Conservation (phyloP, 129 eudicot genomes). For the Helichrysum umbraculigerum region DNA sequence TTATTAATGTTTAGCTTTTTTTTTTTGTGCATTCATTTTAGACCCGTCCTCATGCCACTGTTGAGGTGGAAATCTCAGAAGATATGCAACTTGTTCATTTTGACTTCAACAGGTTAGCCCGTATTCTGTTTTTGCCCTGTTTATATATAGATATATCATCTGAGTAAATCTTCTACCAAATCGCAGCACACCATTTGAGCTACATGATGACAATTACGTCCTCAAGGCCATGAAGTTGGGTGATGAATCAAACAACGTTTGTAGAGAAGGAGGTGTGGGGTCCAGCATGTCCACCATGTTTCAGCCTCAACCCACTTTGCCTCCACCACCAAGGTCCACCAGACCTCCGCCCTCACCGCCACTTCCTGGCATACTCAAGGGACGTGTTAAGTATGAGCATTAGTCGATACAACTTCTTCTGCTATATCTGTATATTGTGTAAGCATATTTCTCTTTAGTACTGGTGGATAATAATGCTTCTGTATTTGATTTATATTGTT, state of each 20-base stretch:
- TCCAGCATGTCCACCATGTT: constrained; percentile 49
- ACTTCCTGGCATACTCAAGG: constrained; percentile 86
- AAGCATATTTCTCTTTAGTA: constrained; percentile 30
- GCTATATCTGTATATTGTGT: constrained; percentile 53
- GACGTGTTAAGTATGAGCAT: constrained; percentile 78
- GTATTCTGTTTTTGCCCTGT: background rate
- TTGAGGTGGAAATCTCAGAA: constrained; percentile 91
- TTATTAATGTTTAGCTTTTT: background rate
- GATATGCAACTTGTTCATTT: constrained; percentile 94
- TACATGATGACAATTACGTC: constrained; percentile 66
- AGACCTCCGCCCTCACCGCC: constrained; percentile 79
- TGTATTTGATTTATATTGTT: constrained; percentile 28
- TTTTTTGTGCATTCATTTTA: constrained; percentile 29
- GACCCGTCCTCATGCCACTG: constrained; percentile 94
- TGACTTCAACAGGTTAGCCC: constrained; percentile 81
- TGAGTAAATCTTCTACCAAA: background rate
- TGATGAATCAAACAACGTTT: constrained; percentile 37
- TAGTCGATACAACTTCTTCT: constrained; percentile 38
- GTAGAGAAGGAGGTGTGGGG: constrained; percentile 56
- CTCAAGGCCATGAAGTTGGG: constrained; percentile 74
- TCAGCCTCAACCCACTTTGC: constrained; percentile 42
- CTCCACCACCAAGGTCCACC: constrained; percentile 44
- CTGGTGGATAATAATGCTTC: constrained; percentile 11
- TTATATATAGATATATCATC: background rate
- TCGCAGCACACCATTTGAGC: constrained; percentile 69